Conservation (phyloP, 768 basidiomycete genomes). For the Boletus vinaceobasis region DNA sequence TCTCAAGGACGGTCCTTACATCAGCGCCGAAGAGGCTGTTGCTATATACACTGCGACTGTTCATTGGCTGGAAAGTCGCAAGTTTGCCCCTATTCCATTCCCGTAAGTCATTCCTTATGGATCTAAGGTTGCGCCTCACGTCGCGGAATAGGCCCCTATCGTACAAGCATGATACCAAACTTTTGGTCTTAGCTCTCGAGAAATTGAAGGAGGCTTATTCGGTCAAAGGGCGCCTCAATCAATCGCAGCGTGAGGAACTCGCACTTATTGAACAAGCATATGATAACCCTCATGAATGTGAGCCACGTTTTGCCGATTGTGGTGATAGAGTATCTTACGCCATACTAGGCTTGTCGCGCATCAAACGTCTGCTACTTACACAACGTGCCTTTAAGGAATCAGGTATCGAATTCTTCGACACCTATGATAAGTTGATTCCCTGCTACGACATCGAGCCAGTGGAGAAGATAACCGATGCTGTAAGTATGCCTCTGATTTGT, state of each 20-base stretch:
- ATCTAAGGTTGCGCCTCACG: slow-evolving; percentile 1
- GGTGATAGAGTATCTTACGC: slow-evolving; percentile 2
- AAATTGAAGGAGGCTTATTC: slow-evolving; percentile 99
- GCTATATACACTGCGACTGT: slow-evolving; percentile 98
- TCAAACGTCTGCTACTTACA: slow-evolving; percentile 94
- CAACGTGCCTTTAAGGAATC: slow-evolving; percentile 99
- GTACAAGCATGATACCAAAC: slow-evolving; percentile 98
- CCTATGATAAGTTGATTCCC: slow-evolving; percentile 96
- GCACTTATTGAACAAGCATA: slow-evolving; percentile 99
- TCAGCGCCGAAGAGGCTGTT: slow-evolving; percentile 97
- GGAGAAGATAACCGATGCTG: slow-evolving; percentile 99
- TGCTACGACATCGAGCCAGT: slow-evolving; percentile 99
- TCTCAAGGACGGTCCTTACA: slow-evolving; percentile 98
- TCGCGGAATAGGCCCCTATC: slow-evolving; percentile 67
- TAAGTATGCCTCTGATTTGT: slow-evolving; percentile 35
- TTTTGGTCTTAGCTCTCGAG: slow-evolving; percentile 93
- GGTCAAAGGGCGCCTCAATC: slow-evolving; percentile 96
- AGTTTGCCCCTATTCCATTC: slow-evolving; percentile 99
- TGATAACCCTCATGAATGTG: slow-evolving; percentile 98
- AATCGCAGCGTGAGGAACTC: slow-evolving; percentile 96
- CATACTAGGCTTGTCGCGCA: slow-evolving; percentile 75
- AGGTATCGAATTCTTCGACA: slow-evolving; percentile 96
- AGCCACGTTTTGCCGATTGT: slow-evolving; percentile 13
- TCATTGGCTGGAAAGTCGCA: slow-evolving; percentile 97
- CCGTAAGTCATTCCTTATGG: slow-evolving; percentile 49